These are phyloP conservation scores for Butyriboletus loyo DNA, from an alignment of 768 basidiomycete genomes.

Conservation along the genomic window DNA sequence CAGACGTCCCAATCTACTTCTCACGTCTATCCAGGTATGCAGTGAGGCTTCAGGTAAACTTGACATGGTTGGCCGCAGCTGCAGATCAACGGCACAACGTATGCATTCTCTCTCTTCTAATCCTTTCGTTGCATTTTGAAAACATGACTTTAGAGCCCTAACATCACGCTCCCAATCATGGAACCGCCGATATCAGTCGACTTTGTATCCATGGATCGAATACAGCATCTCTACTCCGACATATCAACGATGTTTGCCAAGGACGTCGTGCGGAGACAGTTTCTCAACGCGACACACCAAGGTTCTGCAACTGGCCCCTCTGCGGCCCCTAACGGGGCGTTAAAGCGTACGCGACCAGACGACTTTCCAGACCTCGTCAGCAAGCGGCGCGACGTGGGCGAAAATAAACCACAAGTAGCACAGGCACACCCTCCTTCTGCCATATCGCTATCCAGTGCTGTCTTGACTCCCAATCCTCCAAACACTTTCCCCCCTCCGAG, in stretches of 20 bases:
- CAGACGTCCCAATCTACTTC: constrained; percentile 3
- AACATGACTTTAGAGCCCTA: constrained; percentile 26
- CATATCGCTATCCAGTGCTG: constrained; percentile 15
- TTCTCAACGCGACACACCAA: constrained; percentile 28
- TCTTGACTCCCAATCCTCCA: constrained; percentile 22
- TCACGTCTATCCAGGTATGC: constrained; percentile 46
- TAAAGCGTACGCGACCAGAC: constrained; percentile 64
- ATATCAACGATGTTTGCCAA: constrained; percentile 62
- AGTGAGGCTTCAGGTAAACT: constrained; percentile 62
- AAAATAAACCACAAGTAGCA: constrained; percentile 47
- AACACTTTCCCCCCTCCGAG: constrained; percentile 20
- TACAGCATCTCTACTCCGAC: constrained; percentile 61
- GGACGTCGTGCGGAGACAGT: constrained; percentile 49
- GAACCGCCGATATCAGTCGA: constrained; percentile 52
- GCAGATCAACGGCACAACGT: constrained; percentile 57
- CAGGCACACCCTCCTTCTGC: constrained; percentile 34
- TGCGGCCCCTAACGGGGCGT: constrained; percentile 25
- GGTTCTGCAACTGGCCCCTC: constrained; percentile 17
- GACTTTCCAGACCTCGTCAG: constrained; percentile 45
- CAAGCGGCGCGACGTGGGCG: constrained; percentile 72
- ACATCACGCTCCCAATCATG: constrained; percentile 52
- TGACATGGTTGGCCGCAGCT: constrained; percentile 67
- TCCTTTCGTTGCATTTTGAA: constrained; percentile 5
- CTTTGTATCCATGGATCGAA: constrained; percentile 52
- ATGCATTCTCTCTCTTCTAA: constrained; percentile 22